A percentile compares a stretch with the other conserved stretches of the same genome.
These are phyloP conservation scores for Colletotrichum karsti DNA, from an alignment of 2,329 filamentous ascomycete genomes.

Conservation along the genomic window DNA sequence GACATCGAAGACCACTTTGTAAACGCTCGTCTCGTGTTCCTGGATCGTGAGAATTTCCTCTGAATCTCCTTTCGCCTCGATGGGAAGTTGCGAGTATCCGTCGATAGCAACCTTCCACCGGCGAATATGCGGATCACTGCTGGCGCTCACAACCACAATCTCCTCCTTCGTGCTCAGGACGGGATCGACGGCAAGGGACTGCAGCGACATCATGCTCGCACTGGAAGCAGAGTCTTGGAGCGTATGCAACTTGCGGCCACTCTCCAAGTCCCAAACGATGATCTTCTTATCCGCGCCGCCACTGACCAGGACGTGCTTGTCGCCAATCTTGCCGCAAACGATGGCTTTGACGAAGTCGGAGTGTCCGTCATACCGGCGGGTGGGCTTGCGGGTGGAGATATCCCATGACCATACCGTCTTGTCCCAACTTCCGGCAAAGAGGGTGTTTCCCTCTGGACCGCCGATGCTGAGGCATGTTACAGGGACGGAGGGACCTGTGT, in stretches of 20 bases:
- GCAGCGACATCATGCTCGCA: slow-evolving; percentile 77
- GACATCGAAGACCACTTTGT: slow-evolving; percentile 77
- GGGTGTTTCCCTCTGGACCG: slow-evolving; percentile 59
- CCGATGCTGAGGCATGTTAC: slow-evolving; percentile 80
- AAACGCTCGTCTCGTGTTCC: slow-evolving; percentile 91
- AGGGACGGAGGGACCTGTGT: slow-evolving; percentile 80
- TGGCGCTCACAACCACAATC: slow-evolving; percentile 77
- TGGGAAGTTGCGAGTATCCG: slow-evolving; percentile 62
- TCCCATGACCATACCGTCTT: slow-evolving; percentile 91
- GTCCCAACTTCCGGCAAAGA: slow-evolving; percentile 96
- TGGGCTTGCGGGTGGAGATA: slow-evolving; percentile 60
- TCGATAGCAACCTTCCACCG: slow-evolving; percentile 73
- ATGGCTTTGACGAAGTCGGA: slow-evolving; percentile 92
- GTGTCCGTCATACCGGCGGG: slow-evolving; percentile 77
- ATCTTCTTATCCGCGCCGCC: slow-evolving; percentile 83
- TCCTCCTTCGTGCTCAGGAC: slow-evolving; percentile 57
- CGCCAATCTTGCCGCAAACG: slow-evolving; percentile 67
- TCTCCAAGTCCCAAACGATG: slow-evolving; percentile 81
- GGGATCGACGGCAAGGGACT: slow-evolving; percentile 81
- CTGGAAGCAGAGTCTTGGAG: slow-evolving; percentile 74
- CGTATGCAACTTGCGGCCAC: slow-evolving; percentile 75
- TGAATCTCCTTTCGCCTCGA: slow-evolving; percentile 35
- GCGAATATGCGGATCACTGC: slow-evolving; percentile 82
- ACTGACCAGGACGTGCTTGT: slow-evolving; percentile 73
- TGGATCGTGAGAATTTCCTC: slow-evolving; percentile 64